Conservation (phyloP, 495 filamentous ascomycete species). For the Neurospora sp. region DNA sequence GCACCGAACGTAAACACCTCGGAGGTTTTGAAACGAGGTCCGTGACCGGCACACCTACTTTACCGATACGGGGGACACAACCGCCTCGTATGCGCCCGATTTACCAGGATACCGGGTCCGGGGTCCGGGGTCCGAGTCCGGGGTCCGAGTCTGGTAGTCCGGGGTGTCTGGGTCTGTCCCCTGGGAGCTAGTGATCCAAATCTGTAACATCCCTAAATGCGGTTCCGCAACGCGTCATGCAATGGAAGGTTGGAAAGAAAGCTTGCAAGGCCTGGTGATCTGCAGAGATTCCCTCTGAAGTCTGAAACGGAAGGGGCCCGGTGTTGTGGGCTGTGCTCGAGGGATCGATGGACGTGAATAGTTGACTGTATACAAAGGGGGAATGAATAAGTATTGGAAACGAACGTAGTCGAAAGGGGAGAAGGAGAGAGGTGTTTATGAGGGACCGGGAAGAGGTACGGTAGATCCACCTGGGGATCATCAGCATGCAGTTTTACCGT, state of each 20-base stretch:
- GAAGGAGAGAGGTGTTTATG: neutral
- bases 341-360: neutral
- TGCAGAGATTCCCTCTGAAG: neutral
- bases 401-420: neutral
- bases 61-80: neutral
- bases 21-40: neutral
- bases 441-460: neutral
- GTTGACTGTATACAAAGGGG: too few relatives aligned
- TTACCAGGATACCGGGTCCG: neutral
- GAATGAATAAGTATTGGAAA: neutral
- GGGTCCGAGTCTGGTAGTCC: neutral
- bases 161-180: too few relatives aligned
- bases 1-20: neutral
- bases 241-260: neutral
- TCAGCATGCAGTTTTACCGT: neutral
- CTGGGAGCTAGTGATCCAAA: neutral
- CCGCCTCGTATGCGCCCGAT: neutral
- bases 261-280: neutral
- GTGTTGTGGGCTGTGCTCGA: neutral
- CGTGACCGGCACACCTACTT: neutral
- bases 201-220: neutral
- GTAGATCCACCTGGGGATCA: neutral
- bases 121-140: neutral
- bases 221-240: neutral
- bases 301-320: neutral